A percentile compares a stretch with the other conserved stretches of the same genome.
These are phyloP conservation scores for Debaryomyces sp. DNA, from an alignment of 1,139 yeast species.

Conservation along the genomic window DNA sequence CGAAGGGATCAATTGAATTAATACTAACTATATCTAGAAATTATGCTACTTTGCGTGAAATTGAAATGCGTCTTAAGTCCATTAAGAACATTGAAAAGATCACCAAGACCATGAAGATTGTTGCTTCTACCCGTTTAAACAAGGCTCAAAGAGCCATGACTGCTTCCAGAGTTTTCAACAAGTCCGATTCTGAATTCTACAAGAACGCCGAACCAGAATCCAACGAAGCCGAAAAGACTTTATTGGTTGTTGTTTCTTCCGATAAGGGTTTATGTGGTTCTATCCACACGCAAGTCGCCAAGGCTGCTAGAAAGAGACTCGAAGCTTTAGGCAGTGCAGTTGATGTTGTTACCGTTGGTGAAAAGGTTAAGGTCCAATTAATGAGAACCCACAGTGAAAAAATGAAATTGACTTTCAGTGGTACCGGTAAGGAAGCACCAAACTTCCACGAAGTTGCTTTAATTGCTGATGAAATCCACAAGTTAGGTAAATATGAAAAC, in stretches of 20 bases:
- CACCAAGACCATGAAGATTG: constrained; percentile 99
- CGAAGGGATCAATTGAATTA: not conserved
- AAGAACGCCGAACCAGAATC: constrained; percentile 77
- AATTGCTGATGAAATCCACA: constrained; percentile 81
- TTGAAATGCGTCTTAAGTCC: constrained; percentile 96
- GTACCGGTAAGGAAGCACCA: constrained; percentile 97
- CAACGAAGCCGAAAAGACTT: constrained; percentile 57
- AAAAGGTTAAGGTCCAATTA: constrained; percentile 88
- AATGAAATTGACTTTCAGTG: constrained; percentile 77
- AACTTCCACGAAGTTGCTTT: constrained; percentile 87
- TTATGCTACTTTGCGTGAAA: constrained; percentile 98
- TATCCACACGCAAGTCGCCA: constrained; percentile 91
- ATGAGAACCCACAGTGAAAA: constrained; percentile 76
- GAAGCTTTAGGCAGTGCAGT: constrained; percentile 62
- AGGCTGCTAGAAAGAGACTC: constrained; percentile 75
- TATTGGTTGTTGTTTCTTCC: constrained; percentile 86
- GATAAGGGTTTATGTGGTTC: constrained; percentile 99
- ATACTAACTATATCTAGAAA: constrained; percentile 50
- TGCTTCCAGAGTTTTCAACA: constrained; percentile 83
- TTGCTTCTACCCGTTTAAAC: constrained; percentile 94
- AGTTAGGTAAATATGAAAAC: constrained; percentile 71
- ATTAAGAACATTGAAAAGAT: constrained; percentile 98
- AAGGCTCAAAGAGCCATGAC: constrained; percentile 97
- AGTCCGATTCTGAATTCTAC: constrained; percentile 78
- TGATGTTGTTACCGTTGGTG: constrained; percentile 90